Conservation (phyloP, 495 filamentous ascomycete genomes). For the Hypoxylon crocopeplum region DNA sequence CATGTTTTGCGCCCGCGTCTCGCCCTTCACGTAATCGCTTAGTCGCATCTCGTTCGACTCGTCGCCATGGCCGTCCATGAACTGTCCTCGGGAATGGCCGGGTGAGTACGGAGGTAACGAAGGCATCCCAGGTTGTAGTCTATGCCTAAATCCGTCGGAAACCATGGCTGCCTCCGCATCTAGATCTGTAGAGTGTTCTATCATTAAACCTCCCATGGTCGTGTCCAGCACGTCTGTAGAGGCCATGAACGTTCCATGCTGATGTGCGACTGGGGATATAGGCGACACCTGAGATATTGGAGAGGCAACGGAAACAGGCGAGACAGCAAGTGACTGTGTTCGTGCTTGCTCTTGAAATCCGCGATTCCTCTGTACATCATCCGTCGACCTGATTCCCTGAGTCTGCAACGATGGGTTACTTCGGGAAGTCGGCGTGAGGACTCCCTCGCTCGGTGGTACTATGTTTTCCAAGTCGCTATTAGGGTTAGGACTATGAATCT, state of each 20-base stretch:
- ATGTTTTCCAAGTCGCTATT: background rate
- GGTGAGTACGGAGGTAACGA: slow-evolving; percentile 36
- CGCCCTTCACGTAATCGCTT: slow-evolving; percentile 49
- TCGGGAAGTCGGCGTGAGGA: slow-evolving; percentile 10
- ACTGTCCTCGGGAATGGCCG: slow-evolving; percentile 22
- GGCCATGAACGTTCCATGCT: slow-evolving; percentile 11
- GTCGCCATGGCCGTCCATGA: slow-evolving; percentile 46
- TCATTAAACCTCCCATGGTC: slow-evolving; percentile 20
- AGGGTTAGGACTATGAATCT: slow-evolving; percentile 9
- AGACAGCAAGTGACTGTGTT: slow-evolving; percentile 14
- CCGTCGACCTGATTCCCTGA: background rate
- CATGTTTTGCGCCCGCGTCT: slow-evolving; percentile 46
- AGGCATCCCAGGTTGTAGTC: slow-evolving; percentile 32
- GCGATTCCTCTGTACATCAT: background rate
- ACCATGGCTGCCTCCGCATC: slow-evolving; percentile 41
- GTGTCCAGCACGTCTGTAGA: slow-evolving; percentile 15
- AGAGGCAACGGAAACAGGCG: slow-evolving; percentile 28
- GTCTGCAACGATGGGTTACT: slow-evolving; percentile 15
- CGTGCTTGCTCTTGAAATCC: slow-evolving; percentile 4
- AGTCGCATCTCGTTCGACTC: slow-evolving; percentile 48
- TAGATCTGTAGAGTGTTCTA: slow-evolving; percentile 31
- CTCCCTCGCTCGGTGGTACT: slow-evolving; percentile 12
- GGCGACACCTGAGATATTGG: slow-evolving; percentile 30
- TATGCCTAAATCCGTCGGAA: slow-evolving; percentile 41
- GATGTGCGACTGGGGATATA: slow-evolving; percentile 18